Evolutionary conservation across 306 rosid genomes (phyloP), one percentile per base, ranked within the genome.

Genomic region (Prinsepia uniflora): DNA sequence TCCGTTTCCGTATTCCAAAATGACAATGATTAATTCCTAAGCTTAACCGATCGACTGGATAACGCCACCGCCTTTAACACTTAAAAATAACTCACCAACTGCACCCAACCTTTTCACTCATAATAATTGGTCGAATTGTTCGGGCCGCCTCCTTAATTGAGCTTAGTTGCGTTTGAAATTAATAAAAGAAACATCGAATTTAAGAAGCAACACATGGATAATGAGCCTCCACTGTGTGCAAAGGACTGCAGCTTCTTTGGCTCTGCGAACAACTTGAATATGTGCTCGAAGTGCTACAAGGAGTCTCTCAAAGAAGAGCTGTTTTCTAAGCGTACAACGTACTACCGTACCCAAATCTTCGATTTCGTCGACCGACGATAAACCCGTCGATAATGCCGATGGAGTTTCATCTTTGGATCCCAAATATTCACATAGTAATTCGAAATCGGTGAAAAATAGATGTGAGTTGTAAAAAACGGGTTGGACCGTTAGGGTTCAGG

Each of bases 391-490:
- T 30, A 30, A 30, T 30, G 36, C 36, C 36, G 36, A 30, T 30
- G 36, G 36, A 30, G 36, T 30, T 30, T 1, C 3, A 30, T 1
- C 36, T 30, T 3, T 30, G 36, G 36, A 30, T 30, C 36, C 36
- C 36, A 30, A 30, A 30, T 30, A 30, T 30, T 30, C 36, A 30
- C 36, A 30, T 1, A 30, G 36, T 30, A 15, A 8, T n/a, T n/a
- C 57, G 20, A 22, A 52, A 34, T 24, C 15, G 40, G n/a, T 12
- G 67, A 73, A 52, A 60, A 78, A 50, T 3, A 60, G 65, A 57
- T 78, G 78, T 52, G 34, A 10, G 34, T 45, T 78, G 75, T 60
- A 50, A 52, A 36, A 73, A 68, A 1, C 73, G 50, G 13, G 50
- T 78, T 6, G 70, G 66, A 5, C 22, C 60, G 47, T n/a, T 12